Evolutionary conservation across 345 rosid genomes (phyloP), one percentile per base, ranked within the genome.

Genomic region (Lepidium aucheri): DNA sequence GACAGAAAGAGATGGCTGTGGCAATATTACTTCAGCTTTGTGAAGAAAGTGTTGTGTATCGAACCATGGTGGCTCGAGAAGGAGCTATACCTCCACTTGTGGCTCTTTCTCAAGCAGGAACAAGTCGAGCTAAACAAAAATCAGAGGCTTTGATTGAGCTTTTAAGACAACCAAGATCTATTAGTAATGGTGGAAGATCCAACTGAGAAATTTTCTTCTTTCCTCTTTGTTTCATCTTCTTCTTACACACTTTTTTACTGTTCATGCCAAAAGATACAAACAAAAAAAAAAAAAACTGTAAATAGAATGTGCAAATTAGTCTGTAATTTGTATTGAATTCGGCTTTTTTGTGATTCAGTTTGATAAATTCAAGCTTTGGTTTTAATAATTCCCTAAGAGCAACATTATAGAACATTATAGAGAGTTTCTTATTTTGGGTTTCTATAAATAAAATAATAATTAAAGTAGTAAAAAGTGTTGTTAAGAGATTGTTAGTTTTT

Each of bases 51-150:
- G 76, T 75, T 33, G 74, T 76, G 41, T 77, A 82, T 74, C 75
- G 97, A 36, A 78, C 89, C 8, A 64, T 85, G 96, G 95, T 94
- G 71, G 82, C 83, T 24, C 86, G 97, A 30, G 99, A 94, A 80
- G 99, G 99, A 55, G 96, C 95, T 18, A 88, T 94, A 22, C 97
- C 99, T 44, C 93, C 97, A n/a, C 74, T 94, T 49, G 92, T 88
- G 33, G 86, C 89, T 49, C 71, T 86, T 55, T 80, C 97, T 7
- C 96, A 90, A 74, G 80, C 87, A 70, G 95, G 92, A 74, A 83
- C 97, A 8, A 83, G 74, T 77, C 89, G 99, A 80, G 89, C 92
- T 39, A 94, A 90, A 74, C 89, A 77, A 74, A 90, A 90, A 89
- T 96, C 96, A 12, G 89, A 85, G 82, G 60, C 85, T 42, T 76